Conservation (phyloP, 2,329 filamentous ascomycete species). For the Decorospora gaudefroyi region DNA sequence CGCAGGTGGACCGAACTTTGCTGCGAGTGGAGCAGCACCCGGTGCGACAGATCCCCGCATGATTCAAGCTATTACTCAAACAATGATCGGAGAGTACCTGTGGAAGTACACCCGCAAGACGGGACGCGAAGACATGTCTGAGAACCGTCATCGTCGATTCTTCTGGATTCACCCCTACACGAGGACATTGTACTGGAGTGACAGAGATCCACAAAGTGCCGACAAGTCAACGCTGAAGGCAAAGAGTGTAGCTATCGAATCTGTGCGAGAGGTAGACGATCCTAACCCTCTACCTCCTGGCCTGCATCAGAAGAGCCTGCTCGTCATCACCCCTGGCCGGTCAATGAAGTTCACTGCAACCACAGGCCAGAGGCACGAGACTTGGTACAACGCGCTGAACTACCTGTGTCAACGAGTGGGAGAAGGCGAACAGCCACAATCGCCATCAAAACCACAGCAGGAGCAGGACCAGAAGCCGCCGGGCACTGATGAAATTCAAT, state of each 20-base stretch:
- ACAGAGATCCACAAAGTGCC: slow-evolving; percentile 78
- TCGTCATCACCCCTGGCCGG: slow-evolving; percentile 86
- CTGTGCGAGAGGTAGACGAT: slow-evolving; percentile 87
- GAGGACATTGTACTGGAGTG: slow-evolving; percentile 94
- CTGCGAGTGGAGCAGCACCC: slow-evolving; percentile 64
- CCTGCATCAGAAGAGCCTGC: slow-evolving; percentile 88
- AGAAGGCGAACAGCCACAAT: slow-evolving; percentile 48
- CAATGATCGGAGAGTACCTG: slow-evolving; percentile 98
- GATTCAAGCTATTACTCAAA: slow-evolving; percentile 99
- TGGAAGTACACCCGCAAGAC: slow-evolving; percentile 99
- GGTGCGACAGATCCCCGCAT: slow-evolving; percentile 85
- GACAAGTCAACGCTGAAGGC: slow-evolving; percentile 75
- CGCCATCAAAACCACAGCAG: slow-evolving; percentile 6
- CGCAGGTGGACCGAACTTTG: slow-evolving; percentile 53
- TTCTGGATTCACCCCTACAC: slow-evolving; percentile 99
- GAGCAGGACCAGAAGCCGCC: slow-evolving; percentile 57
- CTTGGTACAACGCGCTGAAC: slow-evolving; percentile 96
- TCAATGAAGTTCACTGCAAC: slow-evolving; percentile 92
- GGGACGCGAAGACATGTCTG: slow-evolving; percentile 85
- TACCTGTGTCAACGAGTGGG: slow-evolving; percentile 81
- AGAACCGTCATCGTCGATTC: slow-evolving; percentile 88
- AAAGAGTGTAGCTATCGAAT: slow-evolving; percentile 94
- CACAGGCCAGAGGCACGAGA: slow-evolving; percentile 93
- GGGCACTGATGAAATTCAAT: slow-evolving; percentile 61
- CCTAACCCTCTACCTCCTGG: slow-evolving; percentile 95